These are phyloP conservation scores for Ceratocystis lukuohia DNA, from an alignment of 2,329 filamentous ascomycete genomes.

Conservation along the genomic window DNA sequence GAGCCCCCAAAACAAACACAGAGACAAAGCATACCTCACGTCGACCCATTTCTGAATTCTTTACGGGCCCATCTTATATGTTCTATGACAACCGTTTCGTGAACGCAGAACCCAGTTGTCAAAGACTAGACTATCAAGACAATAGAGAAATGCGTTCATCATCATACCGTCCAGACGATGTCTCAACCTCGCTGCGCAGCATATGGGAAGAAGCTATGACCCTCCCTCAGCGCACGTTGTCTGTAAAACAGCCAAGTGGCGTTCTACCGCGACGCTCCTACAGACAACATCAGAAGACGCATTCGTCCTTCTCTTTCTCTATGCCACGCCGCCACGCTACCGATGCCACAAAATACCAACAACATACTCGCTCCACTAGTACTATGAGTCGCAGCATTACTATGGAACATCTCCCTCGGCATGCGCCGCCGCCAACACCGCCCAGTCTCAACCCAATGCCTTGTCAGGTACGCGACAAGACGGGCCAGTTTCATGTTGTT, in stretches of 20 bases:
- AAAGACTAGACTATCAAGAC: not conserved
- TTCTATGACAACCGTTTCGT: not conserved
- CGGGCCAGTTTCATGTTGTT: slow-evolving; percentile 16
- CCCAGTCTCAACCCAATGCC: slow-evolving; percentile 12
- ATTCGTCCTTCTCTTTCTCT: slow-evolving; percentile 4
- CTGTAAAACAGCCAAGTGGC: not conserved
- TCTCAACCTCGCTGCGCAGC: slow-evolving; percentile 7
- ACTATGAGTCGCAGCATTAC: slow-evolving; percentile 15
- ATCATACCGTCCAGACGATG: slow-evolving; percentile 11
- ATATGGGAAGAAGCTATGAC: slow-evolving; percentile 14
- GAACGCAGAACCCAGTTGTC: not conserved
- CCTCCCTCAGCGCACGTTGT: slow-evolving; percentile 14
- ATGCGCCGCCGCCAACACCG: slow-evolving; percentile 9
- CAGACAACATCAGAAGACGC: not conserved
- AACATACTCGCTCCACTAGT: not conserved
- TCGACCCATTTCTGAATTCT: not conserved
- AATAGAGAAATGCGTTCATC: slow-evolving; percentile 9
- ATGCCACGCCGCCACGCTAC: not conserved
- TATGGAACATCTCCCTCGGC: not conserved
- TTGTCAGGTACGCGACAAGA: slow-evolving; percentile 12
- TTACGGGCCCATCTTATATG: not conserved
- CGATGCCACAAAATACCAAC: not conserved
- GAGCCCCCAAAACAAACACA: not conserved
- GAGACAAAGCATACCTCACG: not conserved
- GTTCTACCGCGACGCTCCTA: not conserved